These are phyloP conservation scores for Phlebiopsis gigantea DNA, from an alignment of 768 basidiomycete genomes.

Conservation along the genomic window DNA sequence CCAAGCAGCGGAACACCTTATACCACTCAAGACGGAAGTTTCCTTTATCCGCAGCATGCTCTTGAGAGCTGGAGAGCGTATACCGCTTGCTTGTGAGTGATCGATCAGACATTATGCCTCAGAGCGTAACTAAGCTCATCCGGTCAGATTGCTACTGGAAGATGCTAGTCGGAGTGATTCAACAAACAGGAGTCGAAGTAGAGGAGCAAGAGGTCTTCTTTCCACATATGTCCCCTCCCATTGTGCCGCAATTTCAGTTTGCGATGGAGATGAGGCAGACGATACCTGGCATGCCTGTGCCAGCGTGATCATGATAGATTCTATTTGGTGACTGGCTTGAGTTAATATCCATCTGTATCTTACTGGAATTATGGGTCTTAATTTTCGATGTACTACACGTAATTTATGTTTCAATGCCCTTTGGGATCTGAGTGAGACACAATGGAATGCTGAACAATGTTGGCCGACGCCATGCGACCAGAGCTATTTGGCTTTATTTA, in stretches of 20 bases:
- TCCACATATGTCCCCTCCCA: not conserved
- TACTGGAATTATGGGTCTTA: not conserved
- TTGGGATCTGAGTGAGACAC: not conserved
- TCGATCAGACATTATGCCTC: not conserved
- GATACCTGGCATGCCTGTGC: not conserved
- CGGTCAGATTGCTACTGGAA: conserved; percentile 43
- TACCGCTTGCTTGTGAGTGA: conserved; percentile 54
- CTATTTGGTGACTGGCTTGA: not conserved
- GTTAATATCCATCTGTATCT: too few species aligned
- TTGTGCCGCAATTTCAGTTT: not conserved
- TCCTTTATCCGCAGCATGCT: conserved; percentile 33
- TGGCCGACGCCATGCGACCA: not conserved
- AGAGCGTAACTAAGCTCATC: not conserved
- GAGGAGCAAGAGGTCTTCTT: not conserved
- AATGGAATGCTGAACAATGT: not conserved
- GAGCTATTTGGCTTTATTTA: conserved; percentile 23
- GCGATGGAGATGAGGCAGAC: not conserved
- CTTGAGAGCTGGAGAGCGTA: conserved; percentile 31
- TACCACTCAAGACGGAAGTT: conserved; percentile 57
- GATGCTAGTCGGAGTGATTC: conserved; percentile 43
- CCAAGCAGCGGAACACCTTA: conserved; percentile 50
- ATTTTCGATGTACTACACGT: not conserved
- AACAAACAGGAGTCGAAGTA: conserved; percentile 20
- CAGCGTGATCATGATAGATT: not conserved
- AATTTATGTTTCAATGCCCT: not conserved